phyloP scores from a whole-genome alignment of 108 stramenopile genomes.

The Seminavis robusta region DNA sequence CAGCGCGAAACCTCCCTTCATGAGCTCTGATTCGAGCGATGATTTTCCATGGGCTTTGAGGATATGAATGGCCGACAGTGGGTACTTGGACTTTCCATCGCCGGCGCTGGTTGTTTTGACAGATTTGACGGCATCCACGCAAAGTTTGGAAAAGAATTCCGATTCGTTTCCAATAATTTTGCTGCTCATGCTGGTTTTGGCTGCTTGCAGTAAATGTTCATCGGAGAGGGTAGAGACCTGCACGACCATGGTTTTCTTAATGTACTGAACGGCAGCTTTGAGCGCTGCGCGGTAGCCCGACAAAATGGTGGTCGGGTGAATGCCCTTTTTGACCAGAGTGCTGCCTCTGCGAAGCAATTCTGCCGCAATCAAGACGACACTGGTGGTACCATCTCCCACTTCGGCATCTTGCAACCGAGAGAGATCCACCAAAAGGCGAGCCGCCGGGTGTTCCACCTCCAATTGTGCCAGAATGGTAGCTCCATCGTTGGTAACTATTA shows the following conservation, averaged over 20 bases:
- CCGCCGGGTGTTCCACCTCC: constrained; percentile 99
- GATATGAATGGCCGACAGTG: constrained; percentile 96
- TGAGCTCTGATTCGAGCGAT: constrained; percentile 87
- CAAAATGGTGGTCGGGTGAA: constrained; percentile 99
- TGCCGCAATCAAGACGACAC: constrained; percentile 95
- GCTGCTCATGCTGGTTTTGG: constrained; percentile 94
- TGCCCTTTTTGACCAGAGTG: constrained; percentile 91
- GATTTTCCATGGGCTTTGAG: constrained; percentile 99
- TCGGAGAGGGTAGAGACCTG: constrained; percentile 77
- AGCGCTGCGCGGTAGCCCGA: constrained; percentile 94
- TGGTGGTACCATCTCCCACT: constrained; percentile 99
- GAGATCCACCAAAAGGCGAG: constrained; percentile 97
- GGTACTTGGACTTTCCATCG: constrained; percentile 78
- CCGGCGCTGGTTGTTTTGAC: constrained; percentile 43
- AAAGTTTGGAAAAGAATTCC: constrained; percentile 93
- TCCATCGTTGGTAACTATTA: constrained; percentile 99
- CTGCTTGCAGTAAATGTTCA: constrained; percentile 92
- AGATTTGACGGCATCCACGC: constrained; percentile 93
- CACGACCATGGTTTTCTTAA: constrained; percentile 91
- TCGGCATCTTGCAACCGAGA: constrained; percentile 98
- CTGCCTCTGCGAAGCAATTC: constrained; percentile 95
- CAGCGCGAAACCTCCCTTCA: constrained; percentile 94
- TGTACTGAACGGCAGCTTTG: constrained; percentile 94
- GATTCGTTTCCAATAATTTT: constrained; percentile 96
- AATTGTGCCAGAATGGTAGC: constrained; percentile 98